Evolutionary conservation across 768 basidiomycete genomes (phyloP).

Genomic region (Mycena indigotica): DNA sequence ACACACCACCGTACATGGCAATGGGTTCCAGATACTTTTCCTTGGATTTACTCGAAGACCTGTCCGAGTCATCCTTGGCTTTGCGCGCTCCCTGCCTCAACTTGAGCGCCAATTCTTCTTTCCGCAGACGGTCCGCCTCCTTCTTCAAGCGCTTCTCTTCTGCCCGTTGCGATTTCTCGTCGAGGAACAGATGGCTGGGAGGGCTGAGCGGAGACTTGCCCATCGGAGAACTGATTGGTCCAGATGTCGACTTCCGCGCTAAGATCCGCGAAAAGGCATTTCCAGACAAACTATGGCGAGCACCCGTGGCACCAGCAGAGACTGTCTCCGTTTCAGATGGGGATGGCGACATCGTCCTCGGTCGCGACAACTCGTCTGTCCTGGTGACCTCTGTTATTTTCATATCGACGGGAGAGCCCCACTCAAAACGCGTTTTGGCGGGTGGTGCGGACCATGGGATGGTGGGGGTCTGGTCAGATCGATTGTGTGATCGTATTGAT

Average conservation of each 20-base stretch:
- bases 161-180: slow-evolving; percentile 46
- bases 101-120: slow-evolving; percentile 46
- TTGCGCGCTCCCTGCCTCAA: slow-evolving; percentile 41
- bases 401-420: slow-evolving; percentile 1
- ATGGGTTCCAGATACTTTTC: slow-evolving; percentile 17
- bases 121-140: slow-evolving; percentile 38
- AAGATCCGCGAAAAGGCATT: slow-evolving; percentile 28
- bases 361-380: slow-evolving; percentile 1
- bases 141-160: slow-evolving; percentile 47
- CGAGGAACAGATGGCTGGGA: slow-evolving; percentile 32
- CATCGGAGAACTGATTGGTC: slow-evolving; percentile 9
- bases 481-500: not conserved
- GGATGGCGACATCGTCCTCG: slow-evolving; percentile 13
- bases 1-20: slow-evolving; percentile 27
- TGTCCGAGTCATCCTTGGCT: slow-evolving; percentile 34
- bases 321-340: slow-evolving; percentile 22
- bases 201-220: slow-evolving; percentile 11
- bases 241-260: slow-evolving; percentile 20
- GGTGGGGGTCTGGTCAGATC: slow-evolving; percentile 1
- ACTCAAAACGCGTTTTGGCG: not conserved
- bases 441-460: not conserved
- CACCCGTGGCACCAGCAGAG: slow-evolving; percentile 18
- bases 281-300: slow-evolving; percentile 8
- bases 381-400: not conserved
- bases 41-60: slow-evolving; percentile 26